Percentiles rank a stretch among this genome's conserved stretches.
Conservation (phyloP, 192 early-diverging fungal species). For the Backusella circina region DNA sequence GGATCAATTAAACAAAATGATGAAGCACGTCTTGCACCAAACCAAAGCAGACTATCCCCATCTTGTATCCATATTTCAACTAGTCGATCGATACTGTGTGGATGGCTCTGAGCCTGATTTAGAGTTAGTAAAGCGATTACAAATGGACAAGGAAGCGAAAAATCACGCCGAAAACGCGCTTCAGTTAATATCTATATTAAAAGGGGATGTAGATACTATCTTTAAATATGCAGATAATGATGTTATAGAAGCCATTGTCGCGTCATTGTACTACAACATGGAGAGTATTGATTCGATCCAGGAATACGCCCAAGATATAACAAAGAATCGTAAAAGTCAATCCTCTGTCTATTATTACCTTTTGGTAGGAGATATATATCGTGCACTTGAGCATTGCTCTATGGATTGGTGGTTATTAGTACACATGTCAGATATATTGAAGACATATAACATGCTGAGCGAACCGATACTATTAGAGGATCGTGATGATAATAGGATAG, state of each 20-base stretch:
- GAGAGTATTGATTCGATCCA: background rate
- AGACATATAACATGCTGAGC: background rate
- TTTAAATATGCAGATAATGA: background rate
- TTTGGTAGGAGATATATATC: background rate
- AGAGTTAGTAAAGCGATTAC: background rate
- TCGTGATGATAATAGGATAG: background rate
- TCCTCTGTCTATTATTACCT: background rate
- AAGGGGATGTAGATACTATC: background rate
- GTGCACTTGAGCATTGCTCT: background rate
- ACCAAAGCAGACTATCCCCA: background rate
- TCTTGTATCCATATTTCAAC: background rate
- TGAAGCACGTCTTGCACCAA: background rate
- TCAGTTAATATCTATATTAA: background rate
- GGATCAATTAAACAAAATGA: background rate
- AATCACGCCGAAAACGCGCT: background rate
- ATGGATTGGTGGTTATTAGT: constrained; percentile 6
- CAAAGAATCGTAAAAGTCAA: background rate
- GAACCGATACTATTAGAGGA: no score
- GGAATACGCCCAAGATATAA: background rate
- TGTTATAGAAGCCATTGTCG: background rate
- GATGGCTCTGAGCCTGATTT: background rate
- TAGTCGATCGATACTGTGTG: background rate
- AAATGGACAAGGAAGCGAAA: background rate
- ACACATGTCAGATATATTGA: background rate
- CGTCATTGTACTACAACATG: background rate